Base-by-base conservation (phyloP, 495 filamentous ascomycete genomes). In the Wilcoxina mikolae region DNA sequence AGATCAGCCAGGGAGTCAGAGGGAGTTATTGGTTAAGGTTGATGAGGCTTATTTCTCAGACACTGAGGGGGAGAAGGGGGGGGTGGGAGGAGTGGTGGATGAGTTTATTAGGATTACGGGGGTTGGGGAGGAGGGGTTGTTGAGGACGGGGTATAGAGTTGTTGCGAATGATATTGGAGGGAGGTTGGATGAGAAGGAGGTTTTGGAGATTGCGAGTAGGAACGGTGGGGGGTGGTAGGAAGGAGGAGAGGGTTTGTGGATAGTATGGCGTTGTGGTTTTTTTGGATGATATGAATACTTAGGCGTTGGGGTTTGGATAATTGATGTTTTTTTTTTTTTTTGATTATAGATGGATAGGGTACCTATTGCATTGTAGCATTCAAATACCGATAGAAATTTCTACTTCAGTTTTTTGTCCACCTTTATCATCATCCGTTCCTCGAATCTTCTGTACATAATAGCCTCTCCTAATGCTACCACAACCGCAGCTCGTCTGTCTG, bases 81-180 rank as follows among this genome's bases (percentile, higher is more conserved):
- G 39, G 58, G 66, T 33, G 56, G 17, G 54, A 9, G 56, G 33
- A 57, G 67, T 29, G 58, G 25, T 25, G 55, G 50, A 28, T 46
- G 55, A 17, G 57, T 73, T 78, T 52, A 67, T 95, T 60, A 65
- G 69, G 45, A 70, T 78, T 38, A 87, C 84, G 56, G 76, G 77
- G 20, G 78, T 90, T 53, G 73, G 75, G 12, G 69, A 85, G 57
- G 79, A 83, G 18, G 86, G 77, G 58, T 68, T 98, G 60, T 77
- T 80, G 20, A 85, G 80, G 63, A 98, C 91, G 35, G 88, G 77
- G 29, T 96, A 88, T 68, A 79, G 91, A 45, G 79, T 83, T 68
- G 90, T 98, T 2, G 83, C 94, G 60, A 95, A 94, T 68, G 88
- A 95, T 69, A 85, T 98, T 10, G 90, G 90, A 39, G 93, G 91